A percentile compares a stretch with the other conserved stretches of the same genome.
Conservation (phyloP, 768 basidiomycete species). For the Lactarius sp. region DNA sequence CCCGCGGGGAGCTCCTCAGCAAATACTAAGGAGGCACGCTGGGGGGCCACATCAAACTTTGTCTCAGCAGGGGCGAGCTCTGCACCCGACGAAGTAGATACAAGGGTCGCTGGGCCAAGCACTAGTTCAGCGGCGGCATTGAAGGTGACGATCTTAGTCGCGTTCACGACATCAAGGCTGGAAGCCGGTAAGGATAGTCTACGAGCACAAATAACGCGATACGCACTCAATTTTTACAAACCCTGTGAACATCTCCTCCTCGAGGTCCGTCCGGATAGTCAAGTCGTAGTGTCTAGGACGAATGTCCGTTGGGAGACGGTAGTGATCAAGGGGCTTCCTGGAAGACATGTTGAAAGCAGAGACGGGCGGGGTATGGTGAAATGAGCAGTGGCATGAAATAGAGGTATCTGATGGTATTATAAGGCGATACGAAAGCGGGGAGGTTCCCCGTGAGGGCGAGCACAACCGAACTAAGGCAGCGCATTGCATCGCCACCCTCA, state of each 20-base stretch:
- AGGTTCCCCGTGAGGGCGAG: too few relatives aligned
- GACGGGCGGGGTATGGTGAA: constrained; percentile 2
- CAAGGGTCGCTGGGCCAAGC: constrained; percentile 51
- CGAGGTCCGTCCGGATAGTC: constrained; percentile 76
- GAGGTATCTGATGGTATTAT: not conserved
- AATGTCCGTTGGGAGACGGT: constrained; percentile 63
- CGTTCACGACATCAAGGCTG: constrained; percentile 59
- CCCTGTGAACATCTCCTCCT: constrained; percentile 70
- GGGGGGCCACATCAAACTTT: constrained; percentile 52
- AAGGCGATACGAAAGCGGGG: not conserved
- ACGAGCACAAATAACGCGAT: not conserved
- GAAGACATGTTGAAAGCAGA: constrained; percentile 4
- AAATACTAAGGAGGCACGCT: constrained; percentile 63
- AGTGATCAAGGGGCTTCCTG: constrained; percentile 24
- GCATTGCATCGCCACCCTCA: not conserved
- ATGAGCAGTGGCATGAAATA: constrained; percentile 13
- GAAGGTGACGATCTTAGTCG: constrained; percentile 58
- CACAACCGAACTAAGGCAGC: not conserved
- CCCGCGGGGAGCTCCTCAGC: constrained; percentile 55
- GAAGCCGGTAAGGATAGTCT: not conserved
- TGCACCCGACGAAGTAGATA: constrained; percentile 48
- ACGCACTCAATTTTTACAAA: constrained; percentile 65
- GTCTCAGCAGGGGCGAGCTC: constrained; percentile 40
- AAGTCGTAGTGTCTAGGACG: constrained; percentile 76
- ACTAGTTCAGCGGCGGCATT: constrained; percentile 54